Evolutionary conservation across 495 filamentous ascomycete species (phyloP), one percentile per base, ranked within the genome.

Genomic region (Aspergillus egyptiacus): DNA sequence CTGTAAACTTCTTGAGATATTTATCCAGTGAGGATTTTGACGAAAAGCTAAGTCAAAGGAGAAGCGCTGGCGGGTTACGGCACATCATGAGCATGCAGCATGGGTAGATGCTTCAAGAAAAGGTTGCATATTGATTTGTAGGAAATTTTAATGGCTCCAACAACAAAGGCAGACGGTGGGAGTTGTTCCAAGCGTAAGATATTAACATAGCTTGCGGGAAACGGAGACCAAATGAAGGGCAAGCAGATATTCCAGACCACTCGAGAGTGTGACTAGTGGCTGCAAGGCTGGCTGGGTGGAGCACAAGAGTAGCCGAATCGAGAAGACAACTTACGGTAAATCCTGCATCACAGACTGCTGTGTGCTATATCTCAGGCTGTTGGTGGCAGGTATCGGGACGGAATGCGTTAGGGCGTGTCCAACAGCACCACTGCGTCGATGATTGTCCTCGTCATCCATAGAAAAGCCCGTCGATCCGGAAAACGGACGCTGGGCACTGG

Each of bases 241-340:
- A 20, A 36, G 34, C 38, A 34, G 37, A 9, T 40, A 36, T 46
- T n/a, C 42, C 53, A 43, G 60, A 59, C 57, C 60, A 61, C 59
- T 63, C 58, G 59, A 65, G 61, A 60, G 46, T 58, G 49, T 57
- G 60, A 66, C 64, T 63, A 73, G 65, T 63, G 58, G 53, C 54
- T 58, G 55, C 62, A 60, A 64, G n/a, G 55, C 49, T 58, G 55
- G 52, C 59, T 47, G 50, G 63, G 56, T 64, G 60, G 60, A 64
- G 64, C 49, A 65, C 58, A 57, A 67, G 61, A 56, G 49, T 51
- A 59, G 68, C 60, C 63, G 51, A 43, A 48, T 69, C 67, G 63
- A 41, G 66, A 72, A 72, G 58, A 66, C 43, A 60, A 75, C 73
- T 66, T 74, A 76, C 73, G 68, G 61, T 57, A 71, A 61, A 62